Base-by-base conservation (phyloP, 192 early-diverging fungal species). In the Cetraspora pellucida region DNA sequence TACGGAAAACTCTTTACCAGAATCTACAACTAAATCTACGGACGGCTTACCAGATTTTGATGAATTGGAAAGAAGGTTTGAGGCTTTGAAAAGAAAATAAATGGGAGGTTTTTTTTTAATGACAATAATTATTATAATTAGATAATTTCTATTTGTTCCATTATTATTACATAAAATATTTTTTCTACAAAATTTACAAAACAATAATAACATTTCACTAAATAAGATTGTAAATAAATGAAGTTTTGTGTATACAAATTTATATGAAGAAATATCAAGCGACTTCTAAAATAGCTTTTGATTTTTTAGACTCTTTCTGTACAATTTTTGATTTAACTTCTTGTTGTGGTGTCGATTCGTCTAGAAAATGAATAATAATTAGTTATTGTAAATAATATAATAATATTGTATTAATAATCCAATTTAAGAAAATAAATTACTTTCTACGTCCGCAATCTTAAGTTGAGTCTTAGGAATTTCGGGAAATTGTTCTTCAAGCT, bases 21-120 rank as follows among this genome's bases (percentile, higher is more conserved):
- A 77, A 37, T 69, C 73, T 43, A 65, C 54, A 19, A 71, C 60
- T 25, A 81, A 79, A 59, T 37, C 37, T 37, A 37, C 37, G 7
- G 83, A 87, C 63, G 85, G 82, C 10, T 64, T 87, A 14, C 89
- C 89, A 2, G 86, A 93, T 54, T 87, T 95, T 82, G 94, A 95
- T 50, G 92, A 91, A 37, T 78, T 95, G 30, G 84, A 91, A 27
- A 90, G 82, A 74, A 84, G 93, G 14, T 92, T 95, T 69, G 90
- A 94, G 47, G 92, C 92, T 1, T 83, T 95, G 37, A 92, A 92
- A 75, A 79, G 77, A 27, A 79, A 77, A 70, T 85, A 83, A n/a
- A 17, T n/a, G n/a, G n/a, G 11, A 61, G 14, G 13, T 28, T 6
- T 21, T 1, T 65, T 43, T 65, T n/a, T n/a, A n/a, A n/a, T n/a